Evolutionary conservation across 169 alveolate genomes (phyloP), one percentile per base, ranked within the genome.

Genomic region (Plasmodium chabaudi): DNA sequence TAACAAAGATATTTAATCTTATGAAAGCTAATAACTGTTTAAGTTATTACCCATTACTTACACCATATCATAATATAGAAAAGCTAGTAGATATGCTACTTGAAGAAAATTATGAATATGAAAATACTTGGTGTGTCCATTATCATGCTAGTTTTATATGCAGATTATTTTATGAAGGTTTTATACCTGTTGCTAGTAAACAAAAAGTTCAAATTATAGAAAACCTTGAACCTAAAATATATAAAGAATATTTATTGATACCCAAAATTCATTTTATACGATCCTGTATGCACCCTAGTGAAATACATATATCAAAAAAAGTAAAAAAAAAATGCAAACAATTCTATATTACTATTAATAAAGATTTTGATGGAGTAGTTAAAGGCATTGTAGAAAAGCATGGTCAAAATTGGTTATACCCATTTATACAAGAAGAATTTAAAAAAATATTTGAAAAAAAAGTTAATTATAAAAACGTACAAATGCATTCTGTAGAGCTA

Each of bases 391-490:
- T 88, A 10, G 87, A 91, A 34, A 92, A 91, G 53, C 94, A 91
- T 57, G 96, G 96, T 12, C 92, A 91, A 23, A 91, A 93, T 61
- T 93, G 96, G 96, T 51, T 93, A 73, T 93, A 93, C 63, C 94
- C 96, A 1, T 92, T 75, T 65, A 72, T 93, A 49, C 93, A 87
- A 49, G 63, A 44, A 17, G 94, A 82, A 63, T 93, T 93, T 86
- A 86, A 92, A 65, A 65, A 70, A 49, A 84, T 92, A 60, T 74
- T 64, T 89, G 74, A 93, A 70, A 88, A 89, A 64, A n/a, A 65
- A 13, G 67, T 79, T 13, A 69, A 72, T 7, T 89, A 51, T 57
- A 61, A 60, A 42, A 65, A 56, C 55, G 72, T 69, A n/a, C 59
- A 69, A 23, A 56, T 93, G 68, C 93, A 90, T 64, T 93, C 96